Evolutionary conservation across 768 basidiomycete genomes (phyloP).

Genomic region (Ramaria sp.): DNA sequence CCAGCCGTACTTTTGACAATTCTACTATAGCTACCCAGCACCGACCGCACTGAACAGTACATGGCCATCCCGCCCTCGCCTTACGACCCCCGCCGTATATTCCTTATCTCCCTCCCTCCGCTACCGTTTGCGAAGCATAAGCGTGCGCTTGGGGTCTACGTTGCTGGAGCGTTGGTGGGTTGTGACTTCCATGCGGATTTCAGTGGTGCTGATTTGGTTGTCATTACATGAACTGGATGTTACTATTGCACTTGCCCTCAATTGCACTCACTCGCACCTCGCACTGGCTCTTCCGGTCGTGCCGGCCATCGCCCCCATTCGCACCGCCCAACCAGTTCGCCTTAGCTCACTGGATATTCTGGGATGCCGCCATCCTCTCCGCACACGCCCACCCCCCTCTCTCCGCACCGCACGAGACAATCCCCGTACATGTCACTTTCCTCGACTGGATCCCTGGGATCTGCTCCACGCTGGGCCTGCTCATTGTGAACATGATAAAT

Average conservation of each 20-base stretch:
- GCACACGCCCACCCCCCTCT: constrained; percentile 73
- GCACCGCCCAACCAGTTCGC: constrained; percentile 46
- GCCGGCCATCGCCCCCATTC: background rate
- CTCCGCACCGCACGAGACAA: constrained; percentile 55
- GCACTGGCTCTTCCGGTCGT: background rate
- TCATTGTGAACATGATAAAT: constrained; percentile 90
- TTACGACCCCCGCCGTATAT: constrained; percentile 84
- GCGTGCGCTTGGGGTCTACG: constrained; percentile 77
- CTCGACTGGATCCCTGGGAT: constrained; percentile 98
- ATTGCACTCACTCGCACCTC: background rate
- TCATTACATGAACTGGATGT: too few species aligned
- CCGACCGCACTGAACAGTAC: background rate
- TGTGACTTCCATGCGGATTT: background rate
- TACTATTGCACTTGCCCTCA: background rate
- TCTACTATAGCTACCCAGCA: too few species aligned
- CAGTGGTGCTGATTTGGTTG: too few species aligned
- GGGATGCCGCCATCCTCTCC: constrained; percentile 87
- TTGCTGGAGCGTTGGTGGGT: constrained; percentile 85
- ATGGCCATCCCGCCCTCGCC: constrained; percentile 61
- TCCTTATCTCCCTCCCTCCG: constrained; percentile 78
- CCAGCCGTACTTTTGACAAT: too few species aligned
- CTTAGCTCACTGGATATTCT: constrained; percentile 88
- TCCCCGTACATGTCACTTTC: constrained; percentile 77
- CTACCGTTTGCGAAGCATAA: constrained; percentile 60
- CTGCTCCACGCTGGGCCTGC: constrained; percentile 83